Base-by-base conservation (phyloP, 371 early-diverging fungal genomes). In the Rhizomucor pusillus region DNA sequence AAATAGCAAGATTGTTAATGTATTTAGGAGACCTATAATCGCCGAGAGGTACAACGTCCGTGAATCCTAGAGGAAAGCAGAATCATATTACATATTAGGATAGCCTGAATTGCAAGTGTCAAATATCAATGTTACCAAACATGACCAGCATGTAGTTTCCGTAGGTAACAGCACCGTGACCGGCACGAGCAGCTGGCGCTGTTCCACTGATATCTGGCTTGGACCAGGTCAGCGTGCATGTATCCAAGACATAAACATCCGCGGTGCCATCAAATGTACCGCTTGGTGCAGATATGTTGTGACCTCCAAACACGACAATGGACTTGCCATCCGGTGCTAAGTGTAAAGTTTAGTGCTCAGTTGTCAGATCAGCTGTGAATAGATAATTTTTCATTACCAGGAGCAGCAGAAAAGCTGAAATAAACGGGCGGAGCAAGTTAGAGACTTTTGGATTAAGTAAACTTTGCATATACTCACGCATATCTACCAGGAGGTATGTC, bases 121-220 rank as follows among this genome's bases (percentile, higher is more conserved):
- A 5, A 23, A 22, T 24, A 46, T 19, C 36, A 5, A 16, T 22
- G 16, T 23, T 61, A 39, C 78, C 78, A 45, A 74, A 47, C 47
- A 72, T 47, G 22, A 70, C 47, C 1, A 77, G 61, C 73, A 72
- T 72, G 29, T 74, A 72, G 10, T 77, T 59, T 19, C 66, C 73
- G 36, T 68, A 58, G 13, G 57, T 61, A 11, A 67, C 52, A 1
- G 75, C 68, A 46, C 54, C 56, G 54, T 77, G 78, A 9, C 60
- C 67, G 34, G 63, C 64, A 25, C 75, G 63, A n/a, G 67, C 44
- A 25, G 59, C 49, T 11, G 78, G 75, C 18, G 67, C 40, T 2
- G 43, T 60, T 1, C 71, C 74, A 5, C 47, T 20, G 3, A 67
- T 53, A 5, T 47, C 36, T 19, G 68, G 63, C 18, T 67, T 63